Evolutionary conservation across 2,329 filamentous ascomycete genomes (phyloP).

Genomic region (Monascus ruber): DNA sequence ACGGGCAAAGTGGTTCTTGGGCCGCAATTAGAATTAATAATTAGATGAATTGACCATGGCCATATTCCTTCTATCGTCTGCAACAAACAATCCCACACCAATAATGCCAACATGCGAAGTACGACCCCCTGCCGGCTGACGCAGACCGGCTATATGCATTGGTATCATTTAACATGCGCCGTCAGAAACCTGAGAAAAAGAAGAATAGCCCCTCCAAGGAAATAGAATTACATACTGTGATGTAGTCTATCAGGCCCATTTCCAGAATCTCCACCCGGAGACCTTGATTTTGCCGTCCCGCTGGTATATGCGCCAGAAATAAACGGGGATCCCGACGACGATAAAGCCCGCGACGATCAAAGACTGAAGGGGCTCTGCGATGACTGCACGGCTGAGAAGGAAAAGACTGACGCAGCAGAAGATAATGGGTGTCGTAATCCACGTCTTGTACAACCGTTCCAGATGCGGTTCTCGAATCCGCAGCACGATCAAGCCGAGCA

Average conservation of each 20-base stretch:
- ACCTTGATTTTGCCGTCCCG: constrained; percentile 38
- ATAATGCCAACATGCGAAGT: too few relatives aligned
- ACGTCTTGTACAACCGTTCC: constrained; percentile 85
- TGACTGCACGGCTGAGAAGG: constrained; percentile 74
- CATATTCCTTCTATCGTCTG: too few relatives aligned
- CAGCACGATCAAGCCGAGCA: constrained; percentile 83
- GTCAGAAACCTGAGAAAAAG: background rate
- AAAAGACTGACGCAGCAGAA: constrained; percentile 98
- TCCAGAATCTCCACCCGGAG: constrained; percentile 36
- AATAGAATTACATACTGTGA: background rate
- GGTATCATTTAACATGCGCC: too few relatives aligned
- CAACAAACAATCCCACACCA: too few relatives aligned
- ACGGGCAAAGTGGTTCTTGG: too few relatives aligned
- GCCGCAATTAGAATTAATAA: too few relatives aligned
- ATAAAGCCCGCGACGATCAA: constrained; percentile 79
- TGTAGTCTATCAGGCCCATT: constrained; percentile 5
- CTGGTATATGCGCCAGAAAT: constrained; percentile 71
- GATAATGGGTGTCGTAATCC: constrained; percentile 93
- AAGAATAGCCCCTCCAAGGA: background rate
- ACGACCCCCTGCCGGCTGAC: too few relatives aligned
- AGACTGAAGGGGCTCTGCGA: constrained; percentile 84
- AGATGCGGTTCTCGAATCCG: constrained; percentile 77
- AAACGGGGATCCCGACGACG: constrained; percentile 70
- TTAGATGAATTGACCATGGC: too few relatives aligned
- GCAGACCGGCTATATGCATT: too few relatives aligned